These are phyloP conservation scores for Strobilomyces dryophilus DNA, from an alignment of 768 basidiomycete genomes.

Conservation along the genomic window DNA sequence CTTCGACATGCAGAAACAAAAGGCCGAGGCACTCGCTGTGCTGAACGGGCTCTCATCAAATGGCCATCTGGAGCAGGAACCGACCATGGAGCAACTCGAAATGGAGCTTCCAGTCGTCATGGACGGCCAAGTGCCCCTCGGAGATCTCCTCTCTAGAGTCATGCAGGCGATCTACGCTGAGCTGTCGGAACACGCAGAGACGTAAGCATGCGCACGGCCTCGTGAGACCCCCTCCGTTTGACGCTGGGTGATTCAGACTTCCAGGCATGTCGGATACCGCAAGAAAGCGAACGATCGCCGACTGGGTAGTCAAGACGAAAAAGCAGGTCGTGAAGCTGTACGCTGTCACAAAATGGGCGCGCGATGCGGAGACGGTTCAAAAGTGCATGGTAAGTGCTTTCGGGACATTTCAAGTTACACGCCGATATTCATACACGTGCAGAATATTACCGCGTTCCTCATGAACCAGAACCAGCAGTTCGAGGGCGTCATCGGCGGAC, in stretches of 20 bases:
- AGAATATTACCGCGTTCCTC: constrained; percentile 88
- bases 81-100: constrained; percentile 56
- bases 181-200: constrained; percentile 79
- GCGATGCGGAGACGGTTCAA: constrained; percentile 79
- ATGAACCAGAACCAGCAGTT: constrained; percentile 85
- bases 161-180: constrained; percentile 80
- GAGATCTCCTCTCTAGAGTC: constrained; percentile 71
- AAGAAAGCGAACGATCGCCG: constrained; percentile 76
- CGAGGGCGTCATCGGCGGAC: constrained; percentile 56
- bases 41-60: constrained; percentile 30
- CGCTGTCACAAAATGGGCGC: constrained; percentile 82
- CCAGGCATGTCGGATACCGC: constrained; percentile 80
- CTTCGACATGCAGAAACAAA: constrained; percentile 28
- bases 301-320: constrained; percentile 88
- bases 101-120: constrained; percentile 67
- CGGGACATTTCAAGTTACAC: neutral
- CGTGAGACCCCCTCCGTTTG: neutral
- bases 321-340: constrained; percentile 88
- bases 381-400: constrained; percentile 67
- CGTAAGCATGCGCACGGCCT: constrained; percentile 44
- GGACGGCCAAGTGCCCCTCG: constrained; percentile 71
- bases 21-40: constrained; percentile 27
- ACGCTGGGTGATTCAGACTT: constrained; percentile 41
- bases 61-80: constrained; percentile 36
- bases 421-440: constrained; percentile 1